Conservation (phyloP, 2,329 filamentous ascomycete species). For the Ophioceras dolichostomum region DNA sequence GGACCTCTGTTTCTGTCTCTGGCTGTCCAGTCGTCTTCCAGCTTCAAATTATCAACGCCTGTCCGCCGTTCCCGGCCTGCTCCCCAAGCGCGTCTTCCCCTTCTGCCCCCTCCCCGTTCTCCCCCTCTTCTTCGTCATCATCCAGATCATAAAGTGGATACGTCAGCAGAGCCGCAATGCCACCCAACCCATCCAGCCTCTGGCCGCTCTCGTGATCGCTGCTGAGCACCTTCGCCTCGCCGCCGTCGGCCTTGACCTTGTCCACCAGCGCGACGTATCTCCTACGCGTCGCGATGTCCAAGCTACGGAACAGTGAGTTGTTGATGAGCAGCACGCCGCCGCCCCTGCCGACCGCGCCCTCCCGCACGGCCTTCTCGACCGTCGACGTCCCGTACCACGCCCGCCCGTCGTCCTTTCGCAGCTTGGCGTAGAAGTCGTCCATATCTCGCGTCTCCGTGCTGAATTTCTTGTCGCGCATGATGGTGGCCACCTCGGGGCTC, state of each 20-base stretch:
- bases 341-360: conserved; percentile 78
- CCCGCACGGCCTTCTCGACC: conserved; percentile 69
- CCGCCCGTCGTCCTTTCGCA: conserved; percentile 74
- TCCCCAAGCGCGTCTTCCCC: conserved; percentile 18
- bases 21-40: background rate
- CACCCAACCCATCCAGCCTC: conserved; percentile 69
- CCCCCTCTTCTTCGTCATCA: conserved; percentile 43
- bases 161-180: conserved; percentile 81
- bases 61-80: conserved; percentile 9
- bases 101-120: no score
- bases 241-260: conserved; percentile 73
- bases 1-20: no score
- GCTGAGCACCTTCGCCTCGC: conserved; percentile 80
- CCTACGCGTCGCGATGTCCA: conserved; percentile 63
- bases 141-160: conserved; percentile 78
- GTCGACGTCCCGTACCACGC: conserved; percentile 85
- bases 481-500: conserved; percentile 62
- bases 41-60: conserved; percentile 14
- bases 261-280: conserved; percentile 81
- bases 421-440: conserved; percentile 67
- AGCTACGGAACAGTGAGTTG: conserved; percentile 75
- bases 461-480: conserved; percentile 80
- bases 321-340: conserved; percentile 79
- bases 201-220: conserved; percentile 90
- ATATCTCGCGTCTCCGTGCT: conserved; percentile 72